phyloP scores from a whole-genome alignment of 1,284 basidiomycete species.

The Trametes sp. region DNA sequence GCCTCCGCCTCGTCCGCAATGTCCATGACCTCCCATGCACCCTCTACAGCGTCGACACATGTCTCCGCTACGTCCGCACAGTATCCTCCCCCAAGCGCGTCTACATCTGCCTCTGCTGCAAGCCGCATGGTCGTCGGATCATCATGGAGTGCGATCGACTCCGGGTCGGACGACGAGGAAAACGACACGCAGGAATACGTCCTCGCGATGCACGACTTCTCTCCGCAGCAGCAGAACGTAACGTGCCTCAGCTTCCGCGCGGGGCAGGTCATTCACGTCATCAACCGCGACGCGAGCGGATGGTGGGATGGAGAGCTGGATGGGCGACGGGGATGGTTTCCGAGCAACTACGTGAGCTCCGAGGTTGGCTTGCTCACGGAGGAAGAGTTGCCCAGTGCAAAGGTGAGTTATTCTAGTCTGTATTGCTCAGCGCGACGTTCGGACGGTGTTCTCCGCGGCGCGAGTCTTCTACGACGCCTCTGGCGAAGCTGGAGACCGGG shows the following conservation, averaged over 20 bases:
- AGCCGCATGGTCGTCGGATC: conserved; percentile 17
- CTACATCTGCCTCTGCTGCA: conserved; percentile 29
- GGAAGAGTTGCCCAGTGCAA: conserved; percentile 52
- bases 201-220: conserved; percentile 88
- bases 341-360: conserved; percentile 87
- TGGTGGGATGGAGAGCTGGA: conserved; percentile 99
- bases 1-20: conserved; percentile 38
- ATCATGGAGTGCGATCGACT: conserved; percentile 31
- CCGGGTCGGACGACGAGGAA: conserved; percentile 37
- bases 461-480: not conserved
- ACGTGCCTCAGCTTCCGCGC: conserved; percentile 90
- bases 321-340: conserved; percentile 95
- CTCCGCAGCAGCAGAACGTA: conserved; percentile 71
- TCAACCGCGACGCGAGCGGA: conserved; percentile 87
- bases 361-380: conserved; percentile 63
- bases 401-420: conserved; percentile 47
- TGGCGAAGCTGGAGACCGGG: no score
- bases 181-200: conserved; percentile 65
- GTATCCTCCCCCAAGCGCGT: conserved; percentile 20
- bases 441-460: not conserved
- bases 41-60: conserved; percentile 28
- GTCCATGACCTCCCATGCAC: conserved; percentile 29
- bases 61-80: conserved; percentile 21
- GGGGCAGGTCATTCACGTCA: conserved; percentile 91
- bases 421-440: not conserved